Evolutionary conservation across 345 rosid species (phyloP), one percentile per base, ranked within the genome.

Genomic region (Excoecaria cochinchinensis): DNA sequence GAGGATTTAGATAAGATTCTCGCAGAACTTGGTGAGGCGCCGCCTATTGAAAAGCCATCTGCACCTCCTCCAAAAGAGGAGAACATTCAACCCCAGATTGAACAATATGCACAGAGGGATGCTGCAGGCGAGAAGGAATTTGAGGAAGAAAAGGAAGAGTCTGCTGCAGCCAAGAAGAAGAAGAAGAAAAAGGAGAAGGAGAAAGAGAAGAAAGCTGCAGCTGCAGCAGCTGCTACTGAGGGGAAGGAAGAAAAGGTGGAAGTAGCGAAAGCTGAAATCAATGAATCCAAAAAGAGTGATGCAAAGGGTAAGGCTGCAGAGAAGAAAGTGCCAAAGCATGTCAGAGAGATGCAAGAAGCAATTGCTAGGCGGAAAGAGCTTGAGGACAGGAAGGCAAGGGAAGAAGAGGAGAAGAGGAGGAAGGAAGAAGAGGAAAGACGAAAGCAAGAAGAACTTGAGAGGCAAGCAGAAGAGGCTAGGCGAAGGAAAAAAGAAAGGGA

Each of bases 271-370:
- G 64, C 72, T 36, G 97, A 87, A 72, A 71, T 85, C 57, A 73
- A 46, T 21, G 89, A 83, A 77, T 14, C 84, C 13, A 92, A 89
- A 80, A 95, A 91, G 82, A 84, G 72, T 79, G 97, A 89, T 81
- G 83, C 88, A 51, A 95, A 90, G 81, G 78, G 88, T 82, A 91
- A 93, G 87, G 92, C 88, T 73, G 86, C 91, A 7, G 98, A 92
- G 60, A 94, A 94, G 87, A 95, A 91, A 82, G 14, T 93, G 76
- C 90, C 99, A 10, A 95, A 91, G 85, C 96, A 90, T 84, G 97
- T 95, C 51, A 90, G 97, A 81, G 97, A 91, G 90, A 95, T 88
- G 96, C 98, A 93, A 84, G 99, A 95, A 85, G 90, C 88, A 38
- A 85, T 95, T 79, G 92, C 90, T 48, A 89, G 92, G 80, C 81